These are phyloP conservation scores for Camellia lanceoleosa DNA, from an alignment of 148 eudicot genomes.

Conservation along the genomic window DNA sequence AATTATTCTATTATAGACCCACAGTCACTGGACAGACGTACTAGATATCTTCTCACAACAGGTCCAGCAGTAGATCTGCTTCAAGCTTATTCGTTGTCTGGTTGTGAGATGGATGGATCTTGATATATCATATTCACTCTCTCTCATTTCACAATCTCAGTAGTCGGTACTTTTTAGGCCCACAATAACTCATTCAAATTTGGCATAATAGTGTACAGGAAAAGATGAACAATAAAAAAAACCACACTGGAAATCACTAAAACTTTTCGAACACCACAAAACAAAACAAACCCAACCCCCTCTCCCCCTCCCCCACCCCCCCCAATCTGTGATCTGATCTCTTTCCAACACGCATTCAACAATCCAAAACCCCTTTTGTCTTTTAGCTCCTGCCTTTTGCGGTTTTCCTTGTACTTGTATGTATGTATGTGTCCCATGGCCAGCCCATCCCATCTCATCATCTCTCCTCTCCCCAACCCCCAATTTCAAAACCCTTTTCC, in stretches of 20 bases:
- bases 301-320: too few species aligned
- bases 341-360: not conserved
- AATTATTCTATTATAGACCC: too few species aligned
- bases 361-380: conserved; percentile 24
- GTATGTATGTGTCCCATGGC: too few species aligned
- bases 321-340: not conserved
- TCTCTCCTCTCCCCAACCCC: too few species aligned
- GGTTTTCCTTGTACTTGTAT: conserved; percentile 12
- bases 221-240: not conserved
- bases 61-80: not conserved
- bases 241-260: not conserved
- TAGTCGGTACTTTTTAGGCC: not conserved
- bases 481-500: too few species aligned
- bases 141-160: not conserved
- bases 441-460: too few species aligned
- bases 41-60: too few species aligned
- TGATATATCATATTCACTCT: too few species aligned
- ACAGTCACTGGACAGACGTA: too few species aligned
- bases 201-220: not conserved
- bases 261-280: not conserved
- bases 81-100: not conserved
- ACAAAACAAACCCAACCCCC: not conserved
- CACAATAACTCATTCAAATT: not conserved
- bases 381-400: conserved; percentile 12
- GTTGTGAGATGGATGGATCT: too few species aligned